Evolutionary conservation across 2,329 filamentous ascomycete species (phyloP).

Genomic region (Tolypocladium paradoxum): DNA sequence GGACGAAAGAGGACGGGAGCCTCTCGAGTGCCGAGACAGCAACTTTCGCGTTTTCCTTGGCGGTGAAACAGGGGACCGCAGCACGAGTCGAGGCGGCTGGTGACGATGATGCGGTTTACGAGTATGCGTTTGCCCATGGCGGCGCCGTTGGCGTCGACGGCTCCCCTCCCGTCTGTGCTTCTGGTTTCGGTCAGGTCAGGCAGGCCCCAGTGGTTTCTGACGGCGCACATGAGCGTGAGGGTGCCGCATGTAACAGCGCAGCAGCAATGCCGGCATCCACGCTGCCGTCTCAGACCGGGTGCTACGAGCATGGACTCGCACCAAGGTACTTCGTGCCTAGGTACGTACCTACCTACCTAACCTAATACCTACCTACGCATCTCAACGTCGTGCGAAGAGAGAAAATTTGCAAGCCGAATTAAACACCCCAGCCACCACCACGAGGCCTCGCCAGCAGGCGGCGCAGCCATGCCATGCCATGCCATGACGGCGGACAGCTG

Average conservation of each 20-base stretch:
- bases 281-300: not conserved
- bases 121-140: not conserved
- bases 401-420: not conserved
- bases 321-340: too few relatives aligned
- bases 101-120: too few relatives aligned
- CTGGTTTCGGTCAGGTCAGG: slow-evolving; percentile 1
- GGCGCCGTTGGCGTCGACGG: not conserved
- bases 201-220: not conserved
- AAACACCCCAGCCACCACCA: not conserved
- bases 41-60: not conserved
- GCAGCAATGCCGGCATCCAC: not conserved
- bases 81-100: not conserved
- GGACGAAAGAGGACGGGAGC: not conserved
- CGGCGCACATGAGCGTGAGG: not conserved
- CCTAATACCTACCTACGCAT: not conserved
- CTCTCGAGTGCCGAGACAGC: not conserved
- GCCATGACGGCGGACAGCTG: not conserved
- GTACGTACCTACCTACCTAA: too few relatives aligned
- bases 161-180: not conserved
- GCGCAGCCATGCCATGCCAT: not conserved
- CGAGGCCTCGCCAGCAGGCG: too few relatives aligned
- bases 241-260: not conserved
- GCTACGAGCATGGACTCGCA: not conserved
- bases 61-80: not conserved
- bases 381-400: not conserved